Evolutionary conservation across 2,329 filamentous ascomycete genomes (phyloP), one percentile per base, ranked within the genome.

Genomic region (Colletotrichum limetticola): DNA sequence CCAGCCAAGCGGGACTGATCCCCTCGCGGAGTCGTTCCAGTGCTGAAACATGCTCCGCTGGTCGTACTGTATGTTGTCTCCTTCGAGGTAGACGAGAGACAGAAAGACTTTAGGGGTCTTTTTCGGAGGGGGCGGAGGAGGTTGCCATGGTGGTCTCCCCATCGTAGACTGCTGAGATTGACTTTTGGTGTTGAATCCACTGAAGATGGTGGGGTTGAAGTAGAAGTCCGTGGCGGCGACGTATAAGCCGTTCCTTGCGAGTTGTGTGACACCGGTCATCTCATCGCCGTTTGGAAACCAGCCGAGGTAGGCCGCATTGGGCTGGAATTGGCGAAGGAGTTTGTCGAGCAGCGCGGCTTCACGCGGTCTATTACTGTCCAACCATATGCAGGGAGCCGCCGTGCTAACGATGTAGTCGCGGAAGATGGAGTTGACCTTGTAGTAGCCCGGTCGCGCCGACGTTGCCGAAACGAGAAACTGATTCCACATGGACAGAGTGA

Each of bases 241-340:
- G 19, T 68, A 68, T 16, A 68, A 22, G 2, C 66, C 58, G 8
- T 56, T 62, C 49, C 22, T 62, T 12, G 66, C 66, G 35, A 68
- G 32, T 32, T 68, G 66, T 24, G 66, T 68, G 1, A 68, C 66
- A 2, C 66, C 66, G 6, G 66, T 30, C 66, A 68, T 68, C 16
- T 68, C 66, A 8, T 68, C 32, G 7, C 66, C 66, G 19, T 68
- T 68, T 16, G 66, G 66, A 3, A 68, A 68, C 66, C 66, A 68
- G 1, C 66, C 66, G 7, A 68, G 58, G 30, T 68, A 68, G 2
- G 66, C 66, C 19, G 66, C 22, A 19, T 68, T 68, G 1, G 57
- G 66, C 24, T 68, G 66, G 19, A 68, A 68, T 5, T 56, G 30
- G 12, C 58, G 46, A 1, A 68, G 57, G 14, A 63, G 11, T 30